Conservation (phyloP, 2,329 filamentous ascomycete genomes). For the Cladosporium colombiae region DNA sequence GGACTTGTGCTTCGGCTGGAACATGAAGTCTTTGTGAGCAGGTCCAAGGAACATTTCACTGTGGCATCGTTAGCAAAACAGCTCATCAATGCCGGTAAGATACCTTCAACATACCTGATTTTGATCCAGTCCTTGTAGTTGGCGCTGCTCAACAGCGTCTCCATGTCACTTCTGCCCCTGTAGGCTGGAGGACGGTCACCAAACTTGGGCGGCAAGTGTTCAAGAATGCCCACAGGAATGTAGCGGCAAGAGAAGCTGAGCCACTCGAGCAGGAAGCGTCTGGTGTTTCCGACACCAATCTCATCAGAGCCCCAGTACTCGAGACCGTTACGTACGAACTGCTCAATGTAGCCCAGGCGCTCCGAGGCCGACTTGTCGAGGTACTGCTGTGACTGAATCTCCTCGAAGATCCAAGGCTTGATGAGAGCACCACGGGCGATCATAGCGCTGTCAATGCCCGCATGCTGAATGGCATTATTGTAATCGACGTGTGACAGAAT, state of each 20-base stretch:
- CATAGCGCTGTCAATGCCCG: constrained; percentile 92
- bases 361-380: constrained; percentile 92
- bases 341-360: constrained; percentile 80
- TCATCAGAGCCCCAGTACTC: constrained; percentile 97
- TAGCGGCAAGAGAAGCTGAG: constrained; percentile 92
- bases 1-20: constrained; percentile 96
- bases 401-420: constrained; percentile 98
- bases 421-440: constrained; percentile 92
- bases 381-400: constrained; percentile 88
- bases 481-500: constrained; percentile 94
- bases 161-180: constrained; percentile 81
- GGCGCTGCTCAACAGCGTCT: constrained; percentile 85
- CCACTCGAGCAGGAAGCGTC: constrained; percentile 93
- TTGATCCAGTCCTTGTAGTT: constrained; percentile 99
- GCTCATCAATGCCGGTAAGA: background rate
- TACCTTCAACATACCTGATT: constrained; percentile 69
- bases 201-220: constrained; percentile 81
- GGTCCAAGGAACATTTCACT: constrained; percentile 98
- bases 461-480: constrained; percentile 71
- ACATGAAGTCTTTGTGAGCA: constrained; percentile 85
- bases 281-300: constrained; percentile 84
- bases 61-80: constrained; percentile 13
- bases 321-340: constrained; percentile 85
- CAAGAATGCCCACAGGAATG: constrained; percentile 83
- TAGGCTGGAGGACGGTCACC: constrained; percentile 88